phyloP scores from a whole-genome alignment of 768 basidiomycete species.

The Clavaria fumosa region DNA sequence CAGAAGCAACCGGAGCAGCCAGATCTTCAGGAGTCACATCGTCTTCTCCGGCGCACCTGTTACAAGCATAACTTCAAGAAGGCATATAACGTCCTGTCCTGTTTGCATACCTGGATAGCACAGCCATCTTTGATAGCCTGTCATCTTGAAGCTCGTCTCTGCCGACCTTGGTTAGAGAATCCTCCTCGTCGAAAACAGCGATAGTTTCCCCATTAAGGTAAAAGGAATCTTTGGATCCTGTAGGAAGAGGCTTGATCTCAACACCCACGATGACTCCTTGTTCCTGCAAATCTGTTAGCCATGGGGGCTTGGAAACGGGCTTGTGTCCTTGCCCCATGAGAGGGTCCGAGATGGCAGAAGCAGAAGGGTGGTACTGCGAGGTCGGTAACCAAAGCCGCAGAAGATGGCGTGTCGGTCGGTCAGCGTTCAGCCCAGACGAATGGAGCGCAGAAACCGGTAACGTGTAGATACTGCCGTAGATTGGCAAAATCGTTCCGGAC shows the following conservation, averaged over 20 bases:
- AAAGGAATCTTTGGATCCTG: constrained; percentile 21
- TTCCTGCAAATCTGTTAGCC: constrained; percentile 55
- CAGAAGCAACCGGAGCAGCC: constrained; percentile 41
- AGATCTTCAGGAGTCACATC: constrained; percentile 48
- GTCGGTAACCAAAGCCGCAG: constrained; percentile 70
- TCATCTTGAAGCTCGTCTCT: constrained; percentile 68
- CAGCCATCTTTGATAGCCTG: constrained; percentile 44
- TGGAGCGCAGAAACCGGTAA: constrained; percentile 74
- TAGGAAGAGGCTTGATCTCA: constrained; percentile 29
- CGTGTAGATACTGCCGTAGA: constrained; percentile 48
- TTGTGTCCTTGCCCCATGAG: constrained; percentile 52
- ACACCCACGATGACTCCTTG: constrained; percentile 35
- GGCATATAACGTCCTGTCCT: constrained; percentile 7
- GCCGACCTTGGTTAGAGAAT: constrained; percentile 52
- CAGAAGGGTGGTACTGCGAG: constrained; percentile 58
- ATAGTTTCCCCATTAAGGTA: constrained; percentile 34
- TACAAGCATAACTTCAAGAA: constrained; percentile 7
- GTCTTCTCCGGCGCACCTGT: constrained; percentile 38
- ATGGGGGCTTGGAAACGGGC: constrained; percentile 49
- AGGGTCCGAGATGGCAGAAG: constrained; percentile 66
- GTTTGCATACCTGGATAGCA: constrained; percentile 47
- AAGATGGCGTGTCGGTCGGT: constrained; percentile 55
- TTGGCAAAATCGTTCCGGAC: constrained; percentile 26
- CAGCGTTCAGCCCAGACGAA: constrained; percentile 42
- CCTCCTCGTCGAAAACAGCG: constrained; percentile 58